These are phyloP conservation scores for Blastocystis sp. DNA, from an alignment of 352 stramenopile species.

Conservation along the genomic window DNA sequence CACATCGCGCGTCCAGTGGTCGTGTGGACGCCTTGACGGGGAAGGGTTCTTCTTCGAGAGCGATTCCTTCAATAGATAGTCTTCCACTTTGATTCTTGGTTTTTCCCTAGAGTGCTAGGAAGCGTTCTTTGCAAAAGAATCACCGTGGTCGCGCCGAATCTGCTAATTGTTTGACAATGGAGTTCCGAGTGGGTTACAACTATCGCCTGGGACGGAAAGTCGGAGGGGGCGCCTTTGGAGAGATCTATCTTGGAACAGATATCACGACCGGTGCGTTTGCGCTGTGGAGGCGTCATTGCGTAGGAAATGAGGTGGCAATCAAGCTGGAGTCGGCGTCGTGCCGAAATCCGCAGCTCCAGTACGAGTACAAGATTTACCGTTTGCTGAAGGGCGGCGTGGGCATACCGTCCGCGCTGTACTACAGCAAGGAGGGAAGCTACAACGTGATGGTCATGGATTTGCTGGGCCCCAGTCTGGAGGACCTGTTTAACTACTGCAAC, in stretches of 20 bases:
- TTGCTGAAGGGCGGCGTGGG: constrained; percentile 94
- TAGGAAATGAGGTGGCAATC: constrained; percentile 85
- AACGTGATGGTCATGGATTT: constrained; percentile 99
- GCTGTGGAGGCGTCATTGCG: not conserved
- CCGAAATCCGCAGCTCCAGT: constrained; percentile 96
- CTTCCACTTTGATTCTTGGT: too few relatives aligned
- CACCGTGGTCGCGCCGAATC: too few relatives aligned
- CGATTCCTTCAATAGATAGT: too few relatives aligned
- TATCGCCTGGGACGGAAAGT: constrained; percentile 95
- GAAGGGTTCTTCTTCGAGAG: too few relatives aligned
- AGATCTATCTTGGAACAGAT: constrained; percentile 99
- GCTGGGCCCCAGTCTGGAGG: constrained; percentile 90
- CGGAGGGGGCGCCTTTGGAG: constrained; percentile 95
- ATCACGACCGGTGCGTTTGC: constrained; percentile 77
- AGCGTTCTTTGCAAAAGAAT: too few relatives aligned
- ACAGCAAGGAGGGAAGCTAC: constrained; percentile 91
- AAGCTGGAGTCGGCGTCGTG: constrained; percentile 89
- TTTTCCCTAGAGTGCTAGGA: too few relatives aligned
- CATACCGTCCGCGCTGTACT: constrained; percentile 96
- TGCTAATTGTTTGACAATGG: not conserved
- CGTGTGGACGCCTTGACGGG: too few relatives aligned
- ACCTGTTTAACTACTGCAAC: constrained; percentile 90
- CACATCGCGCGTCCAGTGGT: too few relatives aligned
- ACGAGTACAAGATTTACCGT: constrained; percentile 99
- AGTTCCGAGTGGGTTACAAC: constrained; percentile 47